Evolutionary conservation across 495 filamentous ascomycete genomes (phyloP), one percentile per base, ranked within the genome.

Genomic region (Friedmanniomyces simplex): DNA sequence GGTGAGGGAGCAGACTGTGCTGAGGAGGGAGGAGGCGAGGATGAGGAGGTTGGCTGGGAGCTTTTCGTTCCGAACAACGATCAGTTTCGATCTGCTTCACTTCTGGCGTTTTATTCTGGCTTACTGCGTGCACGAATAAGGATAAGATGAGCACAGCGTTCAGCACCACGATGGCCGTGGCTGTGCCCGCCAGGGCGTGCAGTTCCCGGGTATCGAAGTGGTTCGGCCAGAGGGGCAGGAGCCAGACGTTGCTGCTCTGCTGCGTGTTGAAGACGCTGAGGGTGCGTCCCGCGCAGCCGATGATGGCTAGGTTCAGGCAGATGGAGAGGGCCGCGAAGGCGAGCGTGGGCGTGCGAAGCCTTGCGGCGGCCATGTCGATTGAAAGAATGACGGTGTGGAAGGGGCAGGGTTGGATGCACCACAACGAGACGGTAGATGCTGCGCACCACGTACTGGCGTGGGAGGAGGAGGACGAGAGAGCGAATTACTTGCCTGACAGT

Each of bases 191-290:
- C n/a, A 71, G 47, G 13, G 59, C 54, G 45, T 68, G 63, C 13
- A 69, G 66, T 26, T 68, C 67, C 4, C 55, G 22, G 4, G 56
- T 57, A 41, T 71, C 65, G 54, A 72, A 71, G 55, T 71, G 69
- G 39, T 66, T 57, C 1, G 70, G 69, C 69, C 69, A 71, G 16
- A 71, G 50, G 10, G 69, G 69, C 12, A 72, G 53, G 57, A 69
- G 69, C 70, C 70, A 72, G 21, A 63, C 66, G 54, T 72, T 70
- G n/a, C 60, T 59, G 4, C 52, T 50, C 32, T 68, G 66, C 47
- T 70, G 41, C 11, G 56, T 62, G 58, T 68, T 62, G 57, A 61
- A 72, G 54, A 69, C 50, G 47, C 56, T 52, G 50, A 70, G 59
- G 4, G 65, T 67, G 21, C 66, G 63, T 4, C 61, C 65, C 28